These are phyloP conservation scores for Geosmithia putterillii DNA, from an alignment of 2,329 filamentous ascomycete genomes.

Conservation along the genomic window DNA sequence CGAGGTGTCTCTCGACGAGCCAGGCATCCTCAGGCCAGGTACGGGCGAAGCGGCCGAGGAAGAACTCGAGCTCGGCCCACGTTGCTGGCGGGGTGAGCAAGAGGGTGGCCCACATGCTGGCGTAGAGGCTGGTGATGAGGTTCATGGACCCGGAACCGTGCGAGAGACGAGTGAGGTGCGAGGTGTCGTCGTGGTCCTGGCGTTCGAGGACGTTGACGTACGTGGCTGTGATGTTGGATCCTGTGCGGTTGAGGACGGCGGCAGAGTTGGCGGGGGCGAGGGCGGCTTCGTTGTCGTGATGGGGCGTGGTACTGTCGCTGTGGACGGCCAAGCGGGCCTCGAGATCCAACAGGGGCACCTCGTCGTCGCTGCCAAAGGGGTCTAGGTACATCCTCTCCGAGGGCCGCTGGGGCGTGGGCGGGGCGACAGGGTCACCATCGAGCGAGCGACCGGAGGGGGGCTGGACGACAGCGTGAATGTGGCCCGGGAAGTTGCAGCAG, in stretches of 20 bases:
- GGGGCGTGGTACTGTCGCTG: background rate
- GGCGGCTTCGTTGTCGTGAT: background rate
- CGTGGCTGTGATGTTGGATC: constrained; percentile 70
- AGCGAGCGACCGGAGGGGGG: constrained; percentile 48
- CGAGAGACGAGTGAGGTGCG: constrained; percentile 19
- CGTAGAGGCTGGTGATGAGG: constrained; percentile 51
- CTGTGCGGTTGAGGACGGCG: constrained; percentile 4
- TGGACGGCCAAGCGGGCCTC: background rate
- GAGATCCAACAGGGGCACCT: constrained; percentile 42
- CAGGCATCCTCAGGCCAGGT: constrained; percentile 52
- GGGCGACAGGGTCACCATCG: constrained; percentile 30
- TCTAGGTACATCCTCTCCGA: constrained; percentile 62
- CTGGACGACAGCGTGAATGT: constrained; percentile 71
- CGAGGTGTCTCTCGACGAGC: constrained; percentile 53
- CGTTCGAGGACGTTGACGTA: constrained; percentile 13
- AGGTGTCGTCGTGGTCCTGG: constrained; percentile 11
- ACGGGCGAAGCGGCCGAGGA: constrained; percentile 34
- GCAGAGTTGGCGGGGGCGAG: background rate
- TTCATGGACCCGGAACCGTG: constrained; percentile 26
- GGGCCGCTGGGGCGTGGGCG: constrained; percentile 23
- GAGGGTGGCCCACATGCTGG: constrained; percentile 58
- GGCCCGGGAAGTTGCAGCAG: constrained; percentile 71
- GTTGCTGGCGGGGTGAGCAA: constrained; percentile 36
- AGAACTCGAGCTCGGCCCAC: constrained; percentile 45
- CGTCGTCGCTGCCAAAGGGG: constrained; percentile 59